Evolutionary conservation across 345 rosid species (phyloP).

Genomic region (Turnera subulata): DNA sequence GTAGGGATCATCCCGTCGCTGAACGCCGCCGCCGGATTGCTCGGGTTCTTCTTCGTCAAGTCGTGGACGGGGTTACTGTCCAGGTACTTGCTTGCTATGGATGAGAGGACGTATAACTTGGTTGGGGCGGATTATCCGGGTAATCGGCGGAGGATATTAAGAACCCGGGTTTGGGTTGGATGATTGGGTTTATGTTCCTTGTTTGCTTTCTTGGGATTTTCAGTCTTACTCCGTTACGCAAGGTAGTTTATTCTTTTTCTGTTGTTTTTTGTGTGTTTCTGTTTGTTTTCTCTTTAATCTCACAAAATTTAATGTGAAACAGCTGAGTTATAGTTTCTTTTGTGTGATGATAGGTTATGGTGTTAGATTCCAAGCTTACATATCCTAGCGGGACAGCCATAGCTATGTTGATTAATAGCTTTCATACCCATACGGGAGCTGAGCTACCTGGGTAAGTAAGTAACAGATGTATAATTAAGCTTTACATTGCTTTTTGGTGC

Average conservation of each 20-base stretch:
- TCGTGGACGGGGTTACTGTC: conserved; percentile 78
- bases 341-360: conserved; percentile 53
- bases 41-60: conserved; percentile 87
- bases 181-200: conserved; percentile 78
- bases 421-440: conserved; percentile 81
- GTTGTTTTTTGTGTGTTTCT: too few relatives aligned
- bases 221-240: conserved; percentile 82
- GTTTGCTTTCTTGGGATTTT: conserved; percentile 91
- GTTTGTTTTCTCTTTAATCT: too few relatives aligned
- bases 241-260: conserved; percentile 38
- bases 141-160: conserved; percentile 64
- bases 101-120: conserved; percentile 72
- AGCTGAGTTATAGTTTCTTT: background rate
- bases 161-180: conserved; percentile 84
- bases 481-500: too few relatives aligned
- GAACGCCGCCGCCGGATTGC: conserved; percentile 88
- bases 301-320: too few relatives aligned
- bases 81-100: conserved; percentile 72
- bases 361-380: conserved; percentile 83
- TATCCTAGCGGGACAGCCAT: conserved; percentile 98
- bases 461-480: background rate
- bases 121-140: conserved; percentile 87
- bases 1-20: conserved; percentile 88
- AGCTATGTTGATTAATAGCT: conserved; percentile 91
- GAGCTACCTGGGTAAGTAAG: conserved; percentile 78